phyloP scores from a whole-genome alignment of 2,329 filamentous ascomycete species.

The Aureobasidium sp. region DNA sequence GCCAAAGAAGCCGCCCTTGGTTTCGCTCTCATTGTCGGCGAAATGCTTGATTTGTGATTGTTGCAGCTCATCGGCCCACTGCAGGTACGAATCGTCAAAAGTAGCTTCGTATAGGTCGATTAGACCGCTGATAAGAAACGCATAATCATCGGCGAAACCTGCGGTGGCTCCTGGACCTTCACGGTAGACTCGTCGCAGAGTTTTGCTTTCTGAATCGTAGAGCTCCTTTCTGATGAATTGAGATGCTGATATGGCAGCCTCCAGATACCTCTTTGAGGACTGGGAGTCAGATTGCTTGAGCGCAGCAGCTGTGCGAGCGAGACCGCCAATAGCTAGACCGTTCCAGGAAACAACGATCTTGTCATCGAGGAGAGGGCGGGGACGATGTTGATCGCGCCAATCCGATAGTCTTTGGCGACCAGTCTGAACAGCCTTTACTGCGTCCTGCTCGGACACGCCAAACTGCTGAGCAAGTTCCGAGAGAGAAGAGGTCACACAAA shows the following conservation, averaged over 20 bases:
- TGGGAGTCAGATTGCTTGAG: constrained; percentile 55
- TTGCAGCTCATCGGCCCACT: constrained; percentile 78
- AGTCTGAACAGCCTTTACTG: constrained; percentile 58
- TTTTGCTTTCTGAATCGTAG: constrained; percentile 57
- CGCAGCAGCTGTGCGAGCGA: constrained; percentile 67
- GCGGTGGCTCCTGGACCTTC: constrained; percentile 57
- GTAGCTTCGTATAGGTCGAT: constrained; percentile 80
- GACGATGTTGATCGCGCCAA: constrained; percentile 66
- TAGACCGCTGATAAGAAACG: constrained; percentile 75
- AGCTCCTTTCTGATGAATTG: constrained; percentile 66
- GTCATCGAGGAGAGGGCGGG: constrained; percentile 72
- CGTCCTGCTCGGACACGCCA: constrained; percentile 61
- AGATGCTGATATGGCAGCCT: constrained; percentile 61
- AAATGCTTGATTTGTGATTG: constrained; percentile 69
- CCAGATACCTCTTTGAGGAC: constrained; percentile 44
- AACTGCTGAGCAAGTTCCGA: constrained; percentile 68
- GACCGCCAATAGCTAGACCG: constrained; percentile 73
- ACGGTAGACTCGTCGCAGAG: constrained; percentile 68
- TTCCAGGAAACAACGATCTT: constrained; percentile 88
- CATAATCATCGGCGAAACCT: constrained; percentile 91
- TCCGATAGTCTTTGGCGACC: constrained; percentile 63
- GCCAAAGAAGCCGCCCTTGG: constrained; percentile 61
- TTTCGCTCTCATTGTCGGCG: constrained; percentile 52
- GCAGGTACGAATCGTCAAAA: constrained; percentile 64
- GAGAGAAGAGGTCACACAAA: constrained; percentile 63